These are phyloP conservation scores for Ophiostoma montium DNA, from an alignment of 2,329 filamentous ascomycete genomes.

Conservation along the genomic window DNA sequence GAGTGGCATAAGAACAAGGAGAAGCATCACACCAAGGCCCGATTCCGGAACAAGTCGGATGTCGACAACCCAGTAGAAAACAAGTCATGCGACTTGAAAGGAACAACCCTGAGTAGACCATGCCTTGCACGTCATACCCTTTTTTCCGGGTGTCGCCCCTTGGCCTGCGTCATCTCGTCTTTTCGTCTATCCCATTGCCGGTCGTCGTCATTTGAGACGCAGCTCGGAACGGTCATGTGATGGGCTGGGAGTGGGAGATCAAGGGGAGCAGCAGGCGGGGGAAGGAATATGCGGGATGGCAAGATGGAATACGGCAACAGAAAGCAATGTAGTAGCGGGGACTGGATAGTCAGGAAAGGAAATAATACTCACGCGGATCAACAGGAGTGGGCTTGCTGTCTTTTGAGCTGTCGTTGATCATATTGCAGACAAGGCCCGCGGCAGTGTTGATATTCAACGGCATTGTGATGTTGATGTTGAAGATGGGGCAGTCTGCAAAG, in stretches of 20 bases:
- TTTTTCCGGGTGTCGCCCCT: too few relatives aligned
- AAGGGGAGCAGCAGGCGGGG: too few relatives aligned
- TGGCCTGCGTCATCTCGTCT: too few relatives aligned
- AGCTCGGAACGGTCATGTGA: constrained; percentile 2
- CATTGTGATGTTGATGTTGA: neutral
- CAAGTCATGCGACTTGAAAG: neutral
- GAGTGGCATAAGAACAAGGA: too few relatives aligned
- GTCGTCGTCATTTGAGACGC: neutral
- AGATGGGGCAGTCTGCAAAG: too few relatives aligned
- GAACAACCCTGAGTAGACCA: too few relatives aligned
- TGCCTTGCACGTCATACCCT: too few relatives aligned
- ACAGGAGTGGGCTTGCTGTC: constrained; percentile 4
- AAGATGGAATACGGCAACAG: neutral
- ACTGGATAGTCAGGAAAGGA: neutral
- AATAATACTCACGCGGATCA: constrained; percentile 4
- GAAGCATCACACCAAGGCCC: too few relatives aligned
- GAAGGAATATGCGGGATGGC: neutral
- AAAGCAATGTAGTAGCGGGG: too few relatives aligned
- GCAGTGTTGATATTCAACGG: too few relatives aligned
- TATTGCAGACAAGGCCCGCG: neutral
- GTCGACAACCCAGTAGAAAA: neutral
- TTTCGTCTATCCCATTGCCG: neutral
- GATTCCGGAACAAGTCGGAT: neutral
- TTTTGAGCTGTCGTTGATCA: neutral
- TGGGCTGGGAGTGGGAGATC: neutral